phyloP scores from a whole-genome alignment of 768 basidiomycete genomes.

The Amanita polypyramis region DNA sequence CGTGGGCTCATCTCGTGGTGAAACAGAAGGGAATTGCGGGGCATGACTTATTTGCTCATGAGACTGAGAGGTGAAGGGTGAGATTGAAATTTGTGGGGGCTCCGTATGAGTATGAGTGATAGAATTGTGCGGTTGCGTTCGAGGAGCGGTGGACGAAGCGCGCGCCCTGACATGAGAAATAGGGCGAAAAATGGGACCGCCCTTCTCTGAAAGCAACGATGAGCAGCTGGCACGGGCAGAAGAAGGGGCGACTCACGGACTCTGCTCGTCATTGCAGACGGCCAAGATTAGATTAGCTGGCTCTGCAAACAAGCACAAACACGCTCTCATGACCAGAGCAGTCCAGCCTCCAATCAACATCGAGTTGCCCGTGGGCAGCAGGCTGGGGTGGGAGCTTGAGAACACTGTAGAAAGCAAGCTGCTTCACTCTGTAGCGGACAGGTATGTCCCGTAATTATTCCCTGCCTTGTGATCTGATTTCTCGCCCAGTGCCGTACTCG shows the following conservation, averaged over 20 bases:
- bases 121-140: not conserved
- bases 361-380: slow-evolving; percentile 45
- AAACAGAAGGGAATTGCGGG: not conserved
- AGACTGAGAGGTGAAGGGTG: not conserved
- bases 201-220: slow-evolving; percentile 44
- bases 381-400: slow-evolving; percentile 51
- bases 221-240: not conserved
- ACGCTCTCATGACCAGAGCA: slow-evolving; percentile 4
- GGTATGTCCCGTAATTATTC: slow-evolving; percentile 24
- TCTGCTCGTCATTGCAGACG: slow-evolving; percentile 34
- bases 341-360: slow-evolving; percentile 10
- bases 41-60: not conserved
- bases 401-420: slow-evolving; percentile 29
- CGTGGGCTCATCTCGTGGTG: not conserved
- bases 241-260: slow-evolving; percentile 44
- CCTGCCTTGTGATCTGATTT: not conserved
- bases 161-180: slow-evolving; percentile 46
- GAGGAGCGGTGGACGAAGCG: slow-evolving; percentile 10
- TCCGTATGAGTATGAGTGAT: not conserved
- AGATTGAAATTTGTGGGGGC: not conserved
- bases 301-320: not conserved
- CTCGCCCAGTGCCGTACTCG: slow-evolving; percentile 42
- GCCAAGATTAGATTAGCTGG: slow-evolving; percentile 5
- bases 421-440: slow-evolving; percentile 44
- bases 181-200: slow-evolving; percentile 60